Conservation (phyloP, 345 rosid genomes). For the Arabidopsis arenosa region DNA sequence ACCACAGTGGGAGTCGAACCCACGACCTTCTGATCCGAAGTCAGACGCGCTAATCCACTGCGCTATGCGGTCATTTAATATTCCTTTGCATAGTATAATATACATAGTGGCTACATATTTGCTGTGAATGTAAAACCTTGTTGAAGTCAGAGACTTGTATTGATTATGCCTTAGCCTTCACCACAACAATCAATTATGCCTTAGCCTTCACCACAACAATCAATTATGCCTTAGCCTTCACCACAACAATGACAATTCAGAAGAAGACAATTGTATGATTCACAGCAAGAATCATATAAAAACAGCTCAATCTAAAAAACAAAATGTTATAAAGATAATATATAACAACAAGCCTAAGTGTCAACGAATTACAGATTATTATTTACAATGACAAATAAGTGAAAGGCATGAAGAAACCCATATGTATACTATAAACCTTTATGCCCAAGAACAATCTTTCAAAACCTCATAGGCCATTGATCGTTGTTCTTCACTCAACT, state of each 20-base stretch:
- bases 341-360: conserved; percentile 17
- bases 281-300: conserved; percentile 2
- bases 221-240: too few relatives aligned
- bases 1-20: conserved; percentile 77
- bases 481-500: conserved; percentile 62
- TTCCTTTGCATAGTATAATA: accelerated
- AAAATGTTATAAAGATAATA: background rate
- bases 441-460: conserved; percentile 53
- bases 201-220: background rate
- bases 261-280: conserved; percentile 4
- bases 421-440: background rate
- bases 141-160: too few relatives aligned
- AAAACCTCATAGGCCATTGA: conserved; percentile 54
- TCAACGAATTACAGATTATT: conserved; percentile 17
- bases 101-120: background rate
- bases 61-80: conserved; percentile 72
- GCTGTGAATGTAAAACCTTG: background rate
- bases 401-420: background rate
- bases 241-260: background rate
- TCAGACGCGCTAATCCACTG: conserved; percentile 99
- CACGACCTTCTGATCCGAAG: conserved; percentile 99
- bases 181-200: background rate
- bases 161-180: background rate
- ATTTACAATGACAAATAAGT: background rate
- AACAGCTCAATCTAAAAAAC: background rate